Evolutionary conservation across 2,329 filamentous ascomycete species (phyloP).

Genomic region (Chaetomiaceae sp.): DNA sequence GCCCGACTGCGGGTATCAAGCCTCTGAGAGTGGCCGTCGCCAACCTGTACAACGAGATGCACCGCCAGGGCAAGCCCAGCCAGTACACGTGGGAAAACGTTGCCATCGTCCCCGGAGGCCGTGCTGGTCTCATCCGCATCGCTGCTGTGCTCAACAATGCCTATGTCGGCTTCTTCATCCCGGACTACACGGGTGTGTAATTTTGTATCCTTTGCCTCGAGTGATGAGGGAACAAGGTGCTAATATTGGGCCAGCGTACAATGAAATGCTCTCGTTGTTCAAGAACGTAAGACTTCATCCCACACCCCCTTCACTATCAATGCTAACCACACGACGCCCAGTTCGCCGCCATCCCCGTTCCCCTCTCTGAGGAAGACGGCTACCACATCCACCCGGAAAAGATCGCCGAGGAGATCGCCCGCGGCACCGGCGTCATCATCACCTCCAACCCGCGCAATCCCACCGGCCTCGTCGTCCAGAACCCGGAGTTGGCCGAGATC

Average conservation of each 20-base stretch:
- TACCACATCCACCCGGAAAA: slow-evolving; percentile 94
- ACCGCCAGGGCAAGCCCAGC: slow-evolving; percentile 79
- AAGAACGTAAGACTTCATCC: slow-evolving; percentile 59
- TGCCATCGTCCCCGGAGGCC: slow-evolving; percentile 88
- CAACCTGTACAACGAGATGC: slow-evolving; percentile 86
- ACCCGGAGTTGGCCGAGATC: slow-evolving; percentile 81
- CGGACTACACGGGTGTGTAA: slow-evolving; percentile 74
- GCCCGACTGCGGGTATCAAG: slow-evolving; percentile 91
- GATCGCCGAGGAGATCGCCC: slow-evolving; percentile 84
- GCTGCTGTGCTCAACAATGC: slow-evolving; percentile 90
- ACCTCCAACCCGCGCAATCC: slow-evolving; percentile 96
- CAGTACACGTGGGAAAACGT: slow-evolving; percentile 98
- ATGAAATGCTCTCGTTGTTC: slow-evolving; percentile 94
- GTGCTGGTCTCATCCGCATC: slow-evolving; percentile 89
- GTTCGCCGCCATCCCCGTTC: slow-evolving; percentile 84
- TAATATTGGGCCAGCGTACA: slow-evolving; percentile 60
- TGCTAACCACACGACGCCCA: slow-evolving; percentile 29
- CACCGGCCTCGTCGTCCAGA: slow-evolving; percentile 79
- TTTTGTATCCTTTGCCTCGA: not conserved
- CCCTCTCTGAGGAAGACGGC: slow-evolving; percentile 75
- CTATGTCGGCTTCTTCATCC: slow-evolving; percentile 90
- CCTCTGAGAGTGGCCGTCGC: slow-evolving; percentile 84
- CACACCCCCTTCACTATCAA: not conserved
- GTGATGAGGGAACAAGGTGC: no score
- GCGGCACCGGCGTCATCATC: slow-evolving; percentile 81